These are phyloP conservation scores for Bonia amplexicaulis DNA, from an alignment of 176 grass and related monocot genomes.

Conservation along the genomic window DNA sequence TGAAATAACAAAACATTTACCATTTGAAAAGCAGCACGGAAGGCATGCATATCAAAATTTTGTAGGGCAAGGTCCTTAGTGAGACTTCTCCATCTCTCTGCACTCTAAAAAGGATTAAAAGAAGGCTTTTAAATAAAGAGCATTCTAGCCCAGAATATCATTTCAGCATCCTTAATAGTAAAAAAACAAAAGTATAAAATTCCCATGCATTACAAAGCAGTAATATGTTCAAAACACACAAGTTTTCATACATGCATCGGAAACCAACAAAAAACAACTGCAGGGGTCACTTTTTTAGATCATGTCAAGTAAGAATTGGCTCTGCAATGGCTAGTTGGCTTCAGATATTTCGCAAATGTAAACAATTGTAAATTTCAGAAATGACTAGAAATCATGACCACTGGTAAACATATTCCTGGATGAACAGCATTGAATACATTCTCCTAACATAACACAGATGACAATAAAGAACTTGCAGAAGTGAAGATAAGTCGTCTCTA, in stretches of 20 bases:
- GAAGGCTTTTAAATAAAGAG: conserved; percentile 8
- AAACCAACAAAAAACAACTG: neutral
- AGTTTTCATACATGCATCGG: neutral
- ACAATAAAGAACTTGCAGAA: neutral
- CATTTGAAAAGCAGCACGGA: conserved; percentile 85
- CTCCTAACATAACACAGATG: neutral
- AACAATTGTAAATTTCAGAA: neutral
- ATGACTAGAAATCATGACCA: neutral
- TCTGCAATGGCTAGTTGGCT: neutral
- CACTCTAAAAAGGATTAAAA: conserved; percentile 57
- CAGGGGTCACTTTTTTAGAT: neutral
- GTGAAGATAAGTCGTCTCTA: conserved; percentile 1
- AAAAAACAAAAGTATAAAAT: neutral
- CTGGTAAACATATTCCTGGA: neutral
- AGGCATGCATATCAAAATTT: conserved; percentile 91
- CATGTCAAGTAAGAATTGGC: neutral
- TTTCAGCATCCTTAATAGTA: neutral
- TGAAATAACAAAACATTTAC: conserved; percentile 29
- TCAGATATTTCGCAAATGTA: neutral
- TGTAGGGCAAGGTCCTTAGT: conserved; percentile 64
- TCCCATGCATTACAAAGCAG: neutral
- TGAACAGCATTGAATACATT: neutral
- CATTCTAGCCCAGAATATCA: neutral
- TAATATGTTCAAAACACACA: conserved; percentile 1
- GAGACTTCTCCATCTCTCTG: conserved; percentile 89